phyloP scores from a whole-genome alignment of 768 basidiomycete species.

The Lactarius vividus region DNA sequence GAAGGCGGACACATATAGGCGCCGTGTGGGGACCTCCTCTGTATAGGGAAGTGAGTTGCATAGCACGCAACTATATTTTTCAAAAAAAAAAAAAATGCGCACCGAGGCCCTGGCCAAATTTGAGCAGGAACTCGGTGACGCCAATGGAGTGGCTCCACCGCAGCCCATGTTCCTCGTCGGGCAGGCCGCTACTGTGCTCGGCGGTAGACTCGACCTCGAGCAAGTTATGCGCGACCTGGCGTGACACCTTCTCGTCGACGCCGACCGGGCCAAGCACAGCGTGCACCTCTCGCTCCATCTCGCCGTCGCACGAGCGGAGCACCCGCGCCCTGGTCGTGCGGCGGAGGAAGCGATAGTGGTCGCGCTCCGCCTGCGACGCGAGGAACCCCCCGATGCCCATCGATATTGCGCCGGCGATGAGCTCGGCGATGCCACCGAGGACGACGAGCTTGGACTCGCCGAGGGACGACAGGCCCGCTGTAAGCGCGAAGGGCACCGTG shows the following conservation, averaged over 20 bases:
- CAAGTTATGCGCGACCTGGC: slow-evolving; percentile 73
- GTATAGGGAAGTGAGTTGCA: neutral
- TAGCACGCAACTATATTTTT: neutral
- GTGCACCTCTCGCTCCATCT: slow-evolving; percentile 94
- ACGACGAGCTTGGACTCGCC: slow-evolving; percentile 91
- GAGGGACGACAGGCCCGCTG: slow-evolving; percentile 85
- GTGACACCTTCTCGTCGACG: slow-evolving; percentile 77
- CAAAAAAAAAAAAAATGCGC: neutral
- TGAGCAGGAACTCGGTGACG: slow-evolving; percentile 89
- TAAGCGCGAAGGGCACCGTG: slow-evolving; percentile 88
- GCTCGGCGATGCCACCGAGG: slow-evolving; percentile 90
- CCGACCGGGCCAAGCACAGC: slow-evolving; percentile 87
- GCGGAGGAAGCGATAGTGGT: slow-evolving; percentile 83
- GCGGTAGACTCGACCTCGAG: slow-evolving; percentile 55
- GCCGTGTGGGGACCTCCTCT: slow-evolving; percentile 86
- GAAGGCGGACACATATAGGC: slow-evolving; percentile 87
- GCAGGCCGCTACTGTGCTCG: slow-evolving; percentile 12
- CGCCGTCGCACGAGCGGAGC: slow-evolving; percentile 84
- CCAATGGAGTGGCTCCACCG: slow-evolving; percentile 80
- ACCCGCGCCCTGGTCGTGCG: slow-evolving; percentile 78
- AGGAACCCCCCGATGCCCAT: slow-evolving; percentile 99
- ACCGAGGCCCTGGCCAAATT: slow-evolving; percentile 94
- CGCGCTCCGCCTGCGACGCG: slow-evolving; percentile 94
- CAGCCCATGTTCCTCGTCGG: slow-evolving; percentile 55
- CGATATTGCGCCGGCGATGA: slow-evolving; percentile 93